Conservation (phyloP, 2,329 filamentous ascomycete genomes). For the Purpureocillium takamizusanense region DNA sequence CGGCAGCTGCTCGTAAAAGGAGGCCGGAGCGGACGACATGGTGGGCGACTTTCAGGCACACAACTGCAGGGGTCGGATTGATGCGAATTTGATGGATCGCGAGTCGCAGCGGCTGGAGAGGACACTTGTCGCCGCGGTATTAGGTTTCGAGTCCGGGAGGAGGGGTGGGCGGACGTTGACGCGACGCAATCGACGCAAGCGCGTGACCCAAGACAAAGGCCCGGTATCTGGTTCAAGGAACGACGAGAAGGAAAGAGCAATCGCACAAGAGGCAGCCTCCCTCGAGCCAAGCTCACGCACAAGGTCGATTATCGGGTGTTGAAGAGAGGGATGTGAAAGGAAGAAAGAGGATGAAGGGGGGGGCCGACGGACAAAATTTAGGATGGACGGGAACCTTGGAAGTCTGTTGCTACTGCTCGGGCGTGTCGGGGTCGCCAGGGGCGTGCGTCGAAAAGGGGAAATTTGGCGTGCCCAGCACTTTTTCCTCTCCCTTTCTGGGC, state of each 20-base stretch:
- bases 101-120: not conserved
- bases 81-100: not conserved
- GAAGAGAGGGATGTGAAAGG: slow-evolving; percentile 14
- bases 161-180: not conserved
- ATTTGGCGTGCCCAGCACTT: slow-evolving; percentile 16
- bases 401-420: no score
- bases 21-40: slow-evolving; percentile 27
- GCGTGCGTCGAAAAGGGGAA: slow-evolving; percentile 26
- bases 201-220: not conserved
- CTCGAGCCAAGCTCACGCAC: slow-evolving; percentile 11
- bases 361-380: slow-evolving; percentile 5
- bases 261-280: slow-evolving; percentile 12
- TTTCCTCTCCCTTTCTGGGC: not conserved
- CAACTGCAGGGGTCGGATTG: slow-evolving; percentile 1
- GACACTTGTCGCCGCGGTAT: not conserved
- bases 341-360: slow-evolving; percentile 11
- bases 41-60: slow-evolving; percentile 8
- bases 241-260: slow-evolving; percentile 4
- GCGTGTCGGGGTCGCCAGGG: slow-evolving; percentile 6
- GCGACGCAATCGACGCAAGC: not conserved
- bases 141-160: not conserved
- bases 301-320: not conserved
- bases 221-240: slow-evolving; percentile 1
- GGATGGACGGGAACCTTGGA: not conserved
- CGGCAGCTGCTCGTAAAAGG: slow-evolving; percentile 49